phyloP scores from a whole-genome alignment of 805 yeast genomes.

The Candida incommunis region DNA sequence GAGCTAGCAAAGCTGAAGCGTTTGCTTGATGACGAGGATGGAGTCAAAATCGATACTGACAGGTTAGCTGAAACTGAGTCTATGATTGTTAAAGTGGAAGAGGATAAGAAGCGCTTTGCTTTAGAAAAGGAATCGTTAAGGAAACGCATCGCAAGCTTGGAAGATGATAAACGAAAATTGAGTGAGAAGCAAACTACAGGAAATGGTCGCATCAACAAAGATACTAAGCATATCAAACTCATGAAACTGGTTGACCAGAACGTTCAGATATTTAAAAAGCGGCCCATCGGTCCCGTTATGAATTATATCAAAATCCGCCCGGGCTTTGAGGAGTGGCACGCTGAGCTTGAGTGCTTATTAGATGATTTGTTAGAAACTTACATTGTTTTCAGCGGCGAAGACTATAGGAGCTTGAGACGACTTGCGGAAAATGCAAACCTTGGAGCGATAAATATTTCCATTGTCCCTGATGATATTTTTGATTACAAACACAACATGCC shows the following conservation, averaged over 20 bases:
- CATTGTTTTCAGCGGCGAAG: slow-evolving; percentile 51
- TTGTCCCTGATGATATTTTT: slow-evolving; percentile 43
- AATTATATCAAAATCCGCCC: slow-evolving; percentile 39
- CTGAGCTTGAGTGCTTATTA: slow-evolving; percentile 43
- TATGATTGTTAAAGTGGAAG: too few species aligned
- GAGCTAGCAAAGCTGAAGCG: too few species aligned
- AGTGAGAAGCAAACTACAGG: neutral
- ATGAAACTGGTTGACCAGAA: slow-evolving; percentile 4
- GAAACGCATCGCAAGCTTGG: too few species aligned
- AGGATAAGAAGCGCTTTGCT: too few species aligned
- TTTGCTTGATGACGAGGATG: too few species aligned
- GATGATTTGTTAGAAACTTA: slow-evolving; percentile 42
- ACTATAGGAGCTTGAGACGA: slow-evolving; percentile 26
- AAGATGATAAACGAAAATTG: too few species aligned
- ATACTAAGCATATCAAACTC: too few species aligned
- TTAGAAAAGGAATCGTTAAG: too few species aligned
- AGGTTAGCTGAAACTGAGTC: too few species aligned
- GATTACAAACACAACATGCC: slow-evolving; percentile 36
- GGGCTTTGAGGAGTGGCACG: slow-evolving; percentile 34
- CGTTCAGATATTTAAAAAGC: slow-evolving; percentile 26
- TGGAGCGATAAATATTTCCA: slow-evolving; percentile 28
- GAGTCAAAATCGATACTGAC: too few species aligned
- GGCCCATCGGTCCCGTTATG: slow-evolving; percentile 79
- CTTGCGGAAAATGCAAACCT: slow-evolving; percentile 12
- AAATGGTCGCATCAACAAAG: too few species aligned